These are phyloP conservation scores for Jaminaea rosea DNA, from an alignment of 1,284 basidiomycete genomes.

Conservation along the genomic window DNA sequence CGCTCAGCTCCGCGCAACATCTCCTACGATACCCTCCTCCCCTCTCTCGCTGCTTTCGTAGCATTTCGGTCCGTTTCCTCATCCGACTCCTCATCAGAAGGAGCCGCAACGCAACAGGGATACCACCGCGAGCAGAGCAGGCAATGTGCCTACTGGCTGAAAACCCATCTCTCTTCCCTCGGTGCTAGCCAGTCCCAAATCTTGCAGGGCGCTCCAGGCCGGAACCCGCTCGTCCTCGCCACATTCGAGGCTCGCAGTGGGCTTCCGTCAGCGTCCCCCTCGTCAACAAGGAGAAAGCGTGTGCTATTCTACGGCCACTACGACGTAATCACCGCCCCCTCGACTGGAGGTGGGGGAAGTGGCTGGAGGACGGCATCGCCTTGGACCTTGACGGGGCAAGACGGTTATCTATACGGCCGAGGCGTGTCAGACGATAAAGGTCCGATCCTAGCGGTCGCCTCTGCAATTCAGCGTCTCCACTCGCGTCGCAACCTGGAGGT, in stretches of 20 bases:
- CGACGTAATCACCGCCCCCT: conserved; percentile 30
- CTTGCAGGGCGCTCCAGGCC: conserved; percentile 17
- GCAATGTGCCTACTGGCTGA: conserved; percentile 39
- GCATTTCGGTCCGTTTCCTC: conserved; percentile 77
- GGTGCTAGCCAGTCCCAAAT: conserved; percentile 34
- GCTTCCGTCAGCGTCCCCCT: background rate
- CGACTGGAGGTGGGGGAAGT: conserved; percentile 44
- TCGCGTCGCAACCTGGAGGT: conserved; percentile 65
- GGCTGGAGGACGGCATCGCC: conserved; percentile 71
- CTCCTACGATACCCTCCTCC: conserved; percentile 50
- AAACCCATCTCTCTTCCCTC: conserved; percentile 25
- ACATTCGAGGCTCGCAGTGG: conserved; percentile 18
- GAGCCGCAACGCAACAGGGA: too few species aligned
- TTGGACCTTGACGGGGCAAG: conserved; percentile 69
- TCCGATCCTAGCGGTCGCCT: conserved; percentile 81
- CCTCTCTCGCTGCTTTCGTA: conserved; percentile 73
- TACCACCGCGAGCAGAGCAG: conserved; percentile 62
- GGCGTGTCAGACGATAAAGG: conserved; percentile 75
- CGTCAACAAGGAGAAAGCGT: too few species aligned
- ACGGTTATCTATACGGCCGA: conserved; percentile 88
- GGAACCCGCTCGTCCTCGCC: conserved; percentile 37
- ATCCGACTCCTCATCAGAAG: too few species aligned
- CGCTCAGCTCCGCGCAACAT: too few species aligned
- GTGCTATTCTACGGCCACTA: conserved; percentile 43
- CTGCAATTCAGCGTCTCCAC: conserved; percentile 73